A percentile compares a stretch with the other conserved stretches of the same genome.
phyloP scores from a whole-genome alignment of 495 filamentous ascomycete species.

The Glutinoglossum americanum region DNA sequence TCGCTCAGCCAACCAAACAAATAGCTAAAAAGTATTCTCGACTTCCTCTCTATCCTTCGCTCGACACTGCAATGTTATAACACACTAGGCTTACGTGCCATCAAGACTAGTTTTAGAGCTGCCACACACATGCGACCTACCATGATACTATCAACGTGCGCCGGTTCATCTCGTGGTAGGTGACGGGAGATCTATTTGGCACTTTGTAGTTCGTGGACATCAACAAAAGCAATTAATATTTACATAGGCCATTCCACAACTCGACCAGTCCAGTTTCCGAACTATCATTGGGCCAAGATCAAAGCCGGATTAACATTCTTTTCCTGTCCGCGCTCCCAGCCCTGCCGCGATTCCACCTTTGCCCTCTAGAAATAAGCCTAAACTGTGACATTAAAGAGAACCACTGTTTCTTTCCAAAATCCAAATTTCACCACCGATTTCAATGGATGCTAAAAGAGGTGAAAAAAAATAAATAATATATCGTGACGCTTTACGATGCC shows the following conservation, averaged over 20 bases:
- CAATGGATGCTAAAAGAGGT: not conserved
- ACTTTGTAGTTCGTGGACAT: no score
- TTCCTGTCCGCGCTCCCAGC: not conserved
- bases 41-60: no score
- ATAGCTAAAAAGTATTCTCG: no score
- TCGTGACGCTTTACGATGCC: not conserved
- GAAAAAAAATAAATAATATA: not conserved
- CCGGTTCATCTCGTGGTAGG: no score
- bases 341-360: not conserved
- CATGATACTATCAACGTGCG: no score
- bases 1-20: no score
- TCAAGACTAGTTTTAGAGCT: no score
- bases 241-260: not conserved
- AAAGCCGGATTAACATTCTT: not conserved
- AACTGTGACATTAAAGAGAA: not conserved
- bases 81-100: no score
- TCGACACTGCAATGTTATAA: no score
- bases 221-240: not conserved
- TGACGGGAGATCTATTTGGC: no score
- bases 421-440: not conserved
- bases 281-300: not conserved
- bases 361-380: not conserved
- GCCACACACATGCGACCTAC: not conserved
- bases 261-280: not conserved
- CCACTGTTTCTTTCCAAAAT: not conserved